These are phyloP conservation scores for Acacia crassicarpa DNA, from an alignment of 306 rosid genomes.

Conservation along the genomic window DNA sequence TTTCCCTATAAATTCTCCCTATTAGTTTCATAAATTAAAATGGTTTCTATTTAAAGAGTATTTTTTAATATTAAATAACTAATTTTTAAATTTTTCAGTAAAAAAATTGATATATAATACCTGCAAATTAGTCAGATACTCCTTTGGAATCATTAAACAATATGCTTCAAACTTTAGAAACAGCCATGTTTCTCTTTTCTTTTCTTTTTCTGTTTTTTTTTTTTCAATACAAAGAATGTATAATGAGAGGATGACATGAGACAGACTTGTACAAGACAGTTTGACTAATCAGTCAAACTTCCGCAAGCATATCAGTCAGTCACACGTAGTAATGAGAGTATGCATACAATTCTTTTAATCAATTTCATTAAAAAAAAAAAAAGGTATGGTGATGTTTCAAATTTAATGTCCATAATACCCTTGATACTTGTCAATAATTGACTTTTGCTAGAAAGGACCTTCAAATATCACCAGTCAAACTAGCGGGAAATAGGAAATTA, in stretches of 20 bases:
- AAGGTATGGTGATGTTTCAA: background rate
- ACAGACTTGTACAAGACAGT: background rate
- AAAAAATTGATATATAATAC: too few relatives aligned
- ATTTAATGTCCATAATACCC: background rate
- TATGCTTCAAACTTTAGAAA: too few relatives aligned
- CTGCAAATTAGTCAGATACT: too few relatives aligned
- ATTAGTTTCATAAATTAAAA: too few relatives aligned
- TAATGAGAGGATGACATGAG: background rate
- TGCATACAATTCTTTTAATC: background rate
- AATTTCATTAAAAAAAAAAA: background rate
- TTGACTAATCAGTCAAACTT: background rate
- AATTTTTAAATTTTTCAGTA: too few relatives aligned
- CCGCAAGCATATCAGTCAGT: background rate
- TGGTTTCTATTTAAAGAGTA: too few relatives aligned
- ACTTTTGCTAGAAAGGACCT: background rate
- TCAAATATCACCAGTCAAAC: background rate
- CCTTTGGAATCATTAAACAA: too few relatives aligned
- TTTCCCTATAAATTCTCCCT: too few relatives aligned
- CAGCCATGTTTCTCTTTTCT: too few relatives aligned
- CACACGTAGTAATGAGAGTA: too few relatives aligned
- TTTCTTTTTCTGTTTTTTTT: too few relatives aligned
- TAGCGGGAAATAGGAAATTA: conserved; percentile 47
- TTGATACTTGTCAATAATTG: background rate
- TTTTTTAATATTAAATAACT: too few relatives aligned
- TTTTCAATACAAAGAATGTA: background rate